Base-by-base conservation (phyloP, 2,329 filamentous ascomycete species). In the Paramyrothecium sp. region DNA sequence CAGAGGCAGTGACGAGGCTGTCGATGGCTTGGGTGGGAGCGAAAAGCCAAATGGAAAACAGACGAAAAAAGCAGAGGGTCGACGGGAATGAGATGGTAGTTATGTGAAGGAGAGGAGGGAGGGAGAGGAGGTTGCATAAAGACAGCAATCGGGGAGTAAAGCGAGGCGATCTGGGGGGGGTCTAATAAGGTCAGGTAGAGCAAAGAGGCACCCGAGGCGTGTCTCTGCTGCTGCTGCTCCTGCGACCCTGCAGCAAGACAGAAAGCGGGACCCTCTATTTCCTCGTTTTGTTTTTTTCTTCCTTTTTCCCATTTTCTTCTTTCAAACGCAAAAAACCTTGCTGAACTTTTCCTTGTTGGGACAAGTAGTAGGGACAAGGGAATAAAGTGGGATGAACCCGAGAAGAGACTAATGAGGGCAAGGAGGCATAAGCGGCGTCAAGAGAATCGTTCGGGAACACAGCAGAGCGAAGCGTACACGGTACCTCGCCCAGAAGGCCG, bases 321-420 rank as follows among this genome's bases (percentile, higher is more conserved):
- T 67, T 64, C 67, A 65, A 65, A 58, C 53, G 59, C 63, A 30
- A 55, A 55, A 52, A 53, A 56, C 46, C 54, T 22, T 58, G 58
- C 55, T 54, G 60, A 54, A 57, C 48, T 48, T 49, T 38, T 34
- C 56, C 53, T 51, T 51, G 21, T 47, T 38, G 20, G 34, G 48
- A 30, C n/a, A 44, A 44, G 38, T 19, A 44, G 38, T 44, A 44
- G 38, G 38, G 38, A 44, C 38, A 44, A 44, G 13, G 38, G 38
- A 5, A 44, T 17, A 17, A 19, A 19, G 38, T 44, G 38, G 38
- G 38, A 44, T 44, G 38, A 44, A 44, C 38, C n/a, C 13, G 38
- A 44, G n/a, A 19, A 16, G 38, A 44, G 13, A 19, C 38, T 44
- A 19, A 16, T 44, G 13, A 19, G 13, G 38, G 38, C n/a, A 16